Base-by-base conservation (phyloP, 169 alveolate species). In the Cryptosporidium xiaoi region DNA sequence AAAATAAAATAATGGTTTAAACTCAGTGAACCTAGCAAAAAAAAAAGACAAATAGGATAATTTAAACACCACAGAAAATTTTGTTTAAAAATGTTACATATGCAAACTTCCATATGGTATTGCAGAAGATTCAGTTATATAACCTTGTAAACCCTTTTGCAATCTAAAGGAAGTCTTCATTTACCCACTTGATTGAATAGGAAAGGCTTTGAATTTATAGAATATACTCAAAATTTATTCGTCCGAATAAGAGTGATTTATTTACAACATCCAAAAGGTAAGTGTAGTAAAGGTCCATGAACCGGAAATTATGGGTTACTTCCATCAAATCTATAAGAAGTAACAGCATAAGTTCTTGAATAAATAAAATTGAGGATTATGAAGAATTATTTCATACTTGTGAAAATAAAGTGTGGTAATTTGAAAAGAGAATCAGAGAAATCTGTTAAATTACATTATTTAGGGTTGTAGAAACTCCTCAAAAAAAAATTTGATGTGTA, bases 391-490 rank as follows among this genome's bases (percentile, higher is more conserved):
- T 90, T 50, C 12, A 85, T 16, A 44, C 83, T 44, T 82, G 62
- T 40, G 93, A 90, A 90, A 67, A 90, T 83, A 58, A 84, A 83
- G 3, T 60, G 91, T 6, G 66, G 82, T 15, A 90, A 90, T 51
- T n/a, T 91, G 16, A 90, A 90, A 60, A 31, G 91, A 34, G 93
- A 83, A 51, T 48, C 93, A 27, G 93, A 90, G 62, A 90, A 90
- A 56, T 90, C 83, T 82, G 92, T 90, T 27, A 90, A 90, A 64
- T 90, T 71, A 24, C 68, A 62, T 46, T 92, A 90, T 40, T 71
- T 34, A 44, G 91, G 15, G 90, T 82, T 44, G 93, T 92, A 20
- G 91, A 83, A 50, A 82, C 84, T 15, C 83, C 93, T 8, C 90
- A 83, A 55, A 84, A n/a, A 90, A 34, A 84, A 77, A 4, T 51